Evolutionary conservation across 2,329 filamentous ascomycete species (phyloP).

Genomic region (Herpotrichia juniperi): DNA sequence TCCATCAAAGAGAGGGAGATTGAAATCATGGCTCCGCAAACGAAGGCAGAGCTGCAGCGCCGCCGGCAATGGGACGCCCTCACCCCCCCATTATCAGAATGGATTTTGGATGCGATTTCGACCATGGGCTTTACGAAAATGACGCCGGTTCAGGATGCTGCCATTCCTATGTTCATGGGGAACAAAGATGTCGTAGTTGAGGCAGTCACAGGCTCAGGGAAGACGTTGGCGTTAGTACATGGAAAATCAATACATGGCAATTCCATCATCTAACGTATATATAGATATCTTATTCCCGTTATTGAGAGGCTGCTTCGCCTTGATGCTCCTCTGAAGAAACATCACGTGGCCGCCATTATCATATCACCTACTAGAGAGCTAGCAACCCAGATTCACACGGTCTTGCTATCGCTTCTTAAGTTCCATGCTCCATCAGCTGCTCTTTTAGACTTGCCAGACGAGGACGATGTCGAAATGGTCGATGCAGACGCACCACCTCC

Average conservation of each 20-base stretch:
- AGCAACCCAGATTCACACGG: slow-evolving; percentile 85
- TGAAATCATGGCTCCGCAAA: slow-evolving; percentile 38
- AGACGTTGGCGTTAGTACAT: slow-evolving; percentile 6
- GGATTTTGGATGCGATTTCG: slow-evolving; percentile 82
- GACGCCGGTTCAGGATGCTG: slow-evolving; percentile 94
- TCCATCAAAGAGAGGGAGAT: neutral
- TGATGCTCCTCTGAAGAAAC: slow-evolving; percentile 83
- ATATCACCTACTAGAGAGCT: slow-evolving; percentile 93
- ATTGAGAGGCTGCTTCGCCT: slow-evolving; percentile 81
- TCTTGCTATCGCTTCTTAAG: slow-evolving; percentile 75
- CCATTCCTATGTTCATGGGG: slow-evolving; percentile 84
- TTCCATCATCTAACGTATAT: neutral
- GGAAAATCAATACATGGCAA: neutral
- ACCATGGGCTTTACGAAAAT: slow-evolving; percentile 86
- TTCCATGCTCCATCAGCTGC: slow-evolving; percentile 84
- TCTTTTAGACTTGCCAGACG: slow-evolving; percentile 61
- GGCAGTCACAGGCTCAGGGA: slow-evolving; percentile 52
- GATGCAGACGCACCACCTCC: slow-evolving; percentile 46
- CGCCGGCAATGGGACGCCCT: slow-evolving; percentile 70
- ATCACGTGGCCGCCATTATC: slow-evolving; percentile 89
- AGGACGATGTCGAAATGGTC: slow-evolving; percentile 50
- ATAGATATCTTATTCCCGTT: slow-evolving; percentile 76
- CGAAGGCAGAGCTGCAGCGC: slow-evolving; percentile 26
- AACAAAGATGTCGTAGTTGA: slow-evolving; percentile 95
- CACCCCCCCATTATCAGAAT: slow-evolving; percentile 75